Evolutionary conservation across 75 land plant species (phyloP), one percentile per base, ranked within the genome.

Genomic region (Gnetum montanum): DNA sequence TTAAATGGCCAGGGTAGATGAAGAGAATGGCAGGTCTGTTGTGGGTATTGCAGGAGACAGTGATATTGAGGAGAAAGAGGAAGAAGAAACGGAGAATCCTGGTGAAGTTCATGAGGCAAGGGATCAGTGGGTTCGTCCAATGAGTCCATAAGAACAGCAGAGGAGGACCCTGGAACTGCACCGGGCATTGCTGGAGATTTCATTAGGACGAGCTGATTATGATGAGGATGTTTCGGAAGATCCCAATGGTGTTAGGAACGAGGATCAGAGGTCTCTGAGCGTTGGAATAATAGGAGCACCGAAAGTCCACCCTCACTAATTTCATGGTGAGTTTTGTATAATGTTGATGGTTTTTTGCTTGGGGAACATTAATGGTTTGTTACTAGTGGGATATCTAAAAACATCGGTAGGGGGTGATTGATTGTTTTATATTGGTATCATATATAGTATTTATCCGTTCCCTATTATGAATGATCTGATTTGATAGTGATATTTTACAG

Each of bases 221-320:
- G 80, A 73, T 3, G 73, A 45, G 13, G 63, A 44, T 6, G 81
- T 70, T 2, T 70, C 54, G 57, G 78, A 68, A n/a, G 63, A 54
- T 35, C 63, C 51, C 33, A 69, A 30, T 0, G 47, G 54, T 12
- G 81, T 90, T 27, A 67, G 73, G 61, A 73, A 72, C 53, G 91
- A 90, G 49, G 85, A 95, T 31, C 99, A 90, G 81, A 65, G 25
- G 61, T 90, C 99, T 11, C 69, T 95, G 55, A 47, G 83, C 4
- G 91, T 95, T 0, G 99, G 96, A 48, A 86, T 95, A n/a, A 60
- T 95, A 29, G 99, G 97, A 1, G 83, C 92, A 19, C 97, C 97
- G 0, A 95, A 95, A 95, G 43, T 86, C 96, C 3, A 59, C 81
- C 7, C 63, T 95, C 16, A 83, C 86, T 18, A 95, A 95, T 60